These are phyloP conservation scores for sweet orange (Citrus sinensis) DNA, from an alignment of 345 rosid genomes.

Conservation along the genomic window DVS_A1.0 CM039169.1:33038001-33038500, in stretches of 20 bases:
- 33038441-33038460: not conserved
- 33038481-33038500: not conserved
- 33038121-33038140: constrained; percentile 41
- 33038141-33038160: not conserved
- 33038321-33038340: not conserved
- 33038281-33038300: constrained; percentile 25
- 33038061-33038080: constrained; percentile 21
- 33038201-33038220: constrained; percentile 17
- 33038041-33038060: not conserved
- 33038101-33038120: constrained; percentile 31
- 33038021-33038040: not conserved
- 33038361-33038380: constrained; percentile 33
- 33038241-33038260: constrained; percentile 37
- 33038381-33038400: constrained; percentile 28
- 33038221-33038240: constrained; percentile 29
- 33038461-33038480: not conserved
- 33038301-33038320: not conserved
- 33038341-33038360: not conserved
- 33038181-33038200: not conserved
- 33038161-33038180: not conserved
- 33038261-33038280: constrained; percentile 29
- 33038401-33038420: constrained; percentile 29
- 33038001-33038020: not conserved
- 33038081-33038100: constrained; percentile 34
- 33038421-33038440: constrained; percentile 30